Evolutionary conservation across 345 rosid genomes (phyloP), one percentile per base, ranked within the genome.

Genomic region (Salix udensis): DNA sequence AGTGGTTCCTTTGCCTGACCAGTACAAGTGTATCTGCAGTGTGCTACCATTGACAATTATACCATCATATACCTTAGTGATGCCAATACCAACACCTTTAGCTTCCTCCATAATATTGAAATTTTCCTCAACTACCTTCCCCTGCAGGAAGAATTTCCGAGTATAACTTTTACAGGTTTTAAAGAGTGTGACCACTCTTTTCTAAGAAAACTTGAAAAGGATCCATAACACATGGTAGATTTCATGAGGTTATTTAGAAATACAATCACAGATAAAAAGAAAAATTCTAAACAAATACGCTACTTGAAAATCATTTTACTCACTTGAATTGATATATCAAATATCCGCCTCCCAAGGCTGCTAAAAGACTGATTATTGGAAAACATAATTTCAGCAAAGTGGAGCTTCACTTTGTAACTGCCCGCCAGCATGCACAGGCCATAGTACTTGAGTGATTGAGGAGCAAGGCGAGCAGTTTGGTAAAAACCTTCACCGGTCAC

Each of bases 341-440:
- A 96, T 37, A 85, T 48, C 62, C 99, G 89, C 61, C 72, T 82
- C 18, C 99, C 97, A 8, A 87, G 77, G 85, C 99, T 96, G 67
- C 65, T 79, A 76, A 61, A 96, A 11, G 82, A 80, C 79, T 79
- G 67, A 44, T 87, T 87, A 70, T 86, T 21, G 2, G 94, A 72
- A 75, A 74, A 93, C 91, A 88, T 90, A 42, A 96, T 92, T 83
- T 96, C 99, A 21, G 99, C 94, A 78, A 96, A 96, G 80, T 93
- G 92, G 48, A 96, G 97, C 60, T 76, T 72, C 28, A 93, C 90
- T 55, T 81, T 89, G 71, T 93, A 96, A 68, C 85, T 82, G 46
- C 91, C 94, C 10, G 37, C 7, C 46, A 28, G 74, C 96, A 96
- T 67, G 62, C 97, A 96, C 14, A 90, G 83, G 75, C 88, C 98